Evolutionary conservation across 768 basidiomycete genomes (phyloP).

Genomic region (Chalciporus pseudorubinellus): DNA sequence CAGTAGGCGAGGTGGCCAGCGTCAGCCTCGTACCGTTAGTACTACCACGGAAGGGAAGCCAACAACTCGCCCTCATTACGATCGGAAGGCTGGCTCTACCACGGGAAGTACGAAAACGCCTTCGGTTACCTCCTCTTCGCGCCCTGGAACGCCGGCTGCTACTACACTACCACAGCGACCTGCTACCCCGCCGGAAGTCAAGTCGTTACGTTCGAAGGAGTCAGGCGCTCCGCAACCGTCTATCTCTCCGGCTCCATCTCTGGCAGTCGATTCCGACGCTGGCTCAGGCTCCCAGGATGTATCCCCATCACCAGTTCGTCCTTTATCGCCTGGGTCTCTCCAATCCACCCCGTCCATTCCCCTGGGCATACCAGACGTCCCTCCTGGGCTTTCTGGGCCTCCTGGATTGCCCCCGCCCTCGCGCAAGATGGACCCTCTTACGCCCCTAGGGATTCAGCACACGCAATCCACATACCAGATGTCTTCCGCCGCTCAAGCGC

Average conservation of each 20-base stretch:
- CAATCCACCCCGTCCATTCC: slow-evolving; percentile 40
- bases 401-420: slow-evolving; percentile 44
- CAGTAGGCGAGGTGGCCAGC: slow-evolving; percentile 44
- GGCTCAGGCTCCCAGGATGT: slow-evolving; percentile 44
- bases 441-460: slow-evolving; percentile 39
- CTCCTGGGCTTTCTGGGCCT: slow-evolving; percentile 64
- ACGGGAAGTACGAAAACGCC: slow-evolving; percentile 40
- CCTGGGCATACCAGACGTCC: slow-evolving; percentile 50
- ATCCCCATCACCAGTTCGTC: slow-evolving; percentile 40
- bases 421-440: slow-evolving; percentile 52
- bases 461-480: slow-evolving; percentile 71
- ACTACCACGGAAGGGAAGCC: slow-evolving; percentile 36
- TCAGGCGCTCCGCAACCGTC: slow-evolving; percentile 38
- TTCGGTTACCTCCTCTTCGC: slow-evolving; percentile 51
- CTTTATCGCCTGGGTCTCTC: slow-evolving; percentile 40
- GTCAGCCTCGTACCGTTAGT: slow-evolving; percentile 45
- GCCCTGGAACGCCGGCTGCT: slow-evolving; percentile 54
- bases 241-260: slow-evolving; percentile 46
- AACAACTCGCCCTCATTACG: slow-evolving; percentile 37
- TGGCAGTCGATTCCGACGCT: slow-evolving; percentile 49
- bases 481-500: slow-evolving; percentile 79
- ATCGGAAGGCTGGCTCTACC: slow-evolving; percentile 40
- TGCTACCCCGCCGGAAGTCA: slow-evolving; percentile 44
- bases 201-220: slow-evolving; percentile 40
- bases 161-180: slow-evolving; percentile 39